Base-by-base conservation (phyloP, 148 eudicot species). In the Cornus suecica region DNA sequence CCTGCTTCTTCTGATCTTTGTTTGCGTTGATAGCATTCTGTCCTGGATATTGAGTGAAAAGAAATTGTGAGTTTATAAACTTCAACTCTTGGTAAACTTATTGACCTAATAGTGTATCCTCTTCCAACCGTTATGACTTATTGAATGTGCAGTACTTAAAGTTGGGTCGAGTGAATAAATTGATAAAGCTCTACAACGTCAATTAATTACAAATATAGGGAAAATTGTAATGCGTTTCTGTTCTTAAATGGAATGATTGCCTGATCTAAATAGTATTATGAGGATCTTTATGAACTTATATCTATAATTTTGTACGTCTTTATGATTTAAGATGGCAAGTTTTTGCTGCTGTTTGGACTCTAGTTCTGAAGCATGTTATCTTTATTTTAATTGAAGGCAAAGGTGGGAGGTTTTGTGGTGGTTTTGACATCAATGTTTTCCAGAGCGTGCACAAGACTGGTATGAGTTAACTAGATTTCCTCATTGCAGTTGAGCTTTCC, bases 361-460 rank as follows among this genome's bases (percentile, higher is more conserved):
- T 24, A 5, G 62, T 68, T 23, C 71, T 77, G 74, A 69, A 31
- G 26, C 45, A 48, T 4, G 63, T 34, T 71, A 22, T 61, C 24
- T 56, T 68, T 23, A 25, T 61, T 58, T 20, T 56, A 54, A 81
- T 70, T 87, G 42, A 58, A 94, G 98, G 98, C 65, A 79, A 80
- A 0, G 91, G 87, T 26, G 96, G 96, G 73, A 90, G 60, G 75
- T 94, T 94, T 77, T 94, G 90, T 31, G 97, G 92, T 27, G 98
- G 98, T 18, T 92, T 92, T 30, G 98, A 94, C 85, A 92, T 92
- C 79, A 89, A 87, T 75, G 91, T 86, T 45, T 94, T 94, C 70
- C 87, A 81, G 69, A 83, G 52, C 66, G 92, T 94, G 75, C 98
- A 94, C 81, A 74, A 84, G 79, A 88, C 92, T 82, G 98, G 98